Percentiles rank a stretch among this genome's conserved stretches.
phyloP scores from a whole-genome alignment of 768 basidiomycete genomes.

The Gelatoporia subvermispora region DNA sequence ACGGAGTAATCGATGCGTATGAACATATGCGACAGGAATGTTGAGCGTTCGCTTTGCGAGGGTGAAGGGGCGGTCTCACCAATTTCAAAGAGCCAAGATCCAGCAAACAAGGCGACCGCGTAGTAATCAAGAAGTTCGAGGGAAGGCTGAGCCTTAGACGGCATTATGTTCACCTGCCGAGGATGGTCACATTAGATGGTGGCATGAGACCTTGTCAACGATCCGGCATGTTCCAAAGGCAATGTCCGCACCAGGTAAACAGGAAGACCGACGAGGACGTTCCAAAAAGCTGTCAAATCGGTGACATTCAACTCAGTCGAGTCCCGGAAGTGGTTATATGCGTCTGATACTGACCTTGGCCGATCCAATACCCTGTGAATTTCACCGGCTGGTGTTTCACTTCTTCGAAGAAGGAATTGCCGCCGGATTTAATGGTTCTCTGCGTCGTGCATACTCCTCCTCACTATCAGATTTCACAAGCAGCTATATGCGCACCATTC shows the following conservation, averaged over 20 bases:
- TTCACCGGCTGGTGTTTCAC: constrained; percentile 42
- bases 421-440: constrained; percentile 48
- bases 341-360: constrained; percentile 38
- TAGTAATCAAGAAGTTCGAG: constrained; percentile 52
- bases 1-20: background rate
- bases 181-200: background rate
- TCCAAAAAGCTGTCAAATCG: constrained; percentile 50
- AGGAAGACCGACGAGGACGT: constrained; percentile 62
- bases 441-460: constrained; percentile 11
- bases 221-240: no score
- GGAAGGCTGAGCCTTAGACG: constrained; percentile 42
- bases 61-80: constrained; percentile 8
- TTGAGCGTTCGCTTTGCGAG: background rate
- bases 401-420: constrained; percentile 62
- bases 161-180: constrained; percentile 45
- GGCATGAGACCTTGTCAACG: background rate
- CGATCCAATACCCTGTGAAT: constrained; percentile 61
- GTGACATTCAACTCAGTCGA: background rate
- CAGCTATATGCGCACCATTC: constrained; percentile 36
- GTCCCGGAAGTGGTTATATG: background rate
- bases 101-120: constrained; percentile 46
- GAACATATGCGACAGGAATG: background rate
- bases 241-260: constrained; percentile 44
- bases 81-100: constrained; percentile 57
- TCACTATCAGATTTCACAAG: constrained; percentile 18